A percentile compares a stretch with the other conserved stretches of the same genome.
Conservation (phyloP, 805 yeast species). For the Tetrapisispora fleetii region DNA sequence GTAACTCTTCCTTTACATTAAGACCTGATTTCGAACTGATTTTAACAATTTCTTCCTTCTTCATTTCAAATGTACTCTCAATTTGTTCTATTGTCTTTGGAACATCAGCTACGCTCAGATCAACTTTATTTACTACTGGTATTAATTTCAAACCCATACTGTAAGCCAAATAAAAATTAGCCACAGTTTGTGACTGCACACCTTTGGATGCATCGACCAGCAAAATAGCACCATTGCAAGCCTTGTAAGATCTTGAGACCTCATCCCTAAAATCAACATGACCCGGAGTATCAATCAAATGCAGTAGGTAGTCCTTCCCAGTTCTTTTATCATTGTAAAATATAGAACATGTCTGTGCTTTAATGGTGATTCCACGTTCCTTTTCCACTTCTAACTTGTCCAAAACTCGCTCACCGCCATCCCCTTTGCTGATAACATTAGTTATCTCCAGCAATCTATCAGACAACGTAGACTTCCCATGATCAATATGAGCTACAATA, state of each 20-base stretch:
- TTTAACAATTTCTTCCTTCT: constrained; percentile 60
- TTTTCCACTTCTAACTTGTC: constrained; percentile 91
- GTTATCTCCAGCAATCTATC: constrained; percentile 83
- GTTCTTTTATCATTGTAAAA: constrained; percentile 48
- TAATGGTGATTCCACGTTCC: constrained; percentile 93
- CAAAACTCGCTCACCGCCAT: constrained; percentile 60
- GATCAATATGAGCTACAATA: constrained; percentile 94
- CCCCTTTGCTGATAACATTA: constrained; percentile 62
- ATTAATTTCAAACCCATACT: constrained; percentile 71
- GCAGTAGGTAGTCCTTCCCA: constrained; percentile 72
- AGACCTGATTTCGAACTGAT: constrained; percentile 90
- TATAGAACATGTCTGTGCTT: constrained; percentile 96
- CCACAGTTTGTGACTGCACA: constrained; percentile 97
- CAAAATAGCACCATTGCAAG: constrained; percentile 88
- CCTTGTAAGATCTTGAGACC: constrained; percentile 87
- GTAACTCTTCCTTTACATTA: constrained; percentile 55
- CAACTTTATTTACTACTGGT: constrained; percentile 89
- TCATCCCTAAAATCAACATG: constrained; percentile 90
- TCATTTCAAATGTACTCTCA: constrained; percentile 73
- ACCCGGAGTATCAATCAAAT: constrained; percentile 94
- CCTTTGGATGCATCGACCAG: constrained; percentile 94
- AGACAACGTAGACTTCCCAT: constrained; percentile 77
- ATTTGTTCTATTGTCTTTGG: constrained; percentile 75
- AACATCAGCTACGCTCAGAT: constrained; percentile 72
- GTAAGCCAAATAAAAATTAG: constrained; percentile 85